These are phyloP conservation scores for Dendryphion nanum DNA, from an alignment of 2,329 filamentous ascomycete genomes.

Conservation along the genomic window DNA sequence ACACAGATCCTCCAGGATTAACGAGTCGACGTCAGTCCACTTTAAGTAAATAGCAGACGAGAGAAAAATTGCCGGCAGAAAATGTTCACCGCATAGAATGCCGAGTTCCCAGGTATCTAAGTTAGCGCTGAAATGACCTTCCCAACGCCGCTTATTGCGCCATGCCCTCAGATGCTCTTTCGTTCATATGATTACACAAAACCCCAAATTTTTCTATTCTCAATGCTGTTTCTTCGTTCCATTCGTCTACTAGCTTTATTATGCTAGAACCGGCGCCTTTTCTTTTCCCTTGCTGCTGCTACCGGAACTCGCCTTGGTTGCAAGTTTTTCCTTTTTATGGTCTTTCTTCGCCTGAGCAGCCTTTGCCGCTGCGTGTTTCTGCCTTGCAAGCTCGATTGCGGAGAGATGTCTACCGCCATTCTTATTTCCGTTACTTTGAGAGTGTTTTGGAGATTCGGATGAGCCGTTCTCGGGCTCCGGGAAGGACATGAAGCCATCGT, in stretches of 20 bases:
- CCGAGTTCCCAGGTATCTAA: slow-evolving; percentile 29
- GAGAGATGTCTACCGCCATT: slow-evolving; percentile 28
- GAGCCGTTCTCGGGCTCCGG: slow-evolving; percentile 40
- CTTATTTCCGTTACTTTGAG: slow-evolving; percentile 20
- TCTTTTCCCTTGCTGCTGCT: slow-evolving; percentile 21
- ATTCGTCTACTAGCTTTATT: slow-evolving; percentile 10
- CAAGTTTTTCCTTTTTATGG: slow-evolving; percentile 16
- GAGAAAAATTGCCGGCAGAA: slow-evolving; percentile 14
- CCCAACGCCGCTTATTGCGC: neutral
- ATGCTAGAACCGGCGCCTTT: slow-evolving; percentile 23
- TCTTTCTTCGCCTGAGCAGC: slow-evolving; percentile 33
- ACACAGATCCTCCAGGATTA: too few species aligned
- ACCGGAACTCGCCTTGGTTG: neutral
- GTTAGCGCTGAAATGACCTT: neutral
- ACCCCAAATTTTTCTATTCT: too few species aligned
- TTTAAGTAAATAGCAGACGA: too few species aligned
- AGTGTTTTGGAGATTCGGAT: neutral
- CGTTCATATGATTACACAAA: neutral
- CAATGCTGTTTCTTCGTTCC: too few species aligned
- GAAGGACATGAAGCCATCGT: slow-evolving; percentile 51
- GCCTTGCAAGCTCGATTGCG: slow-evolving; percentile 57
- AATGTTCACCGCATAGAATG: slow-evolving; percentile 11
- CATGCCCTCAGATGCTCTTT: neutral
- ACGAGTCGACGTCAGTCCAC: too few species aligned
- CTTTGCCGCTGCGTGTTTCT: slow-evolving; percentile 53